Evolutionary conservation across 2,329 filamentous ascomycete genomes (phyloP).

Genomic region (Diaporthe vaccinii): DNA sequence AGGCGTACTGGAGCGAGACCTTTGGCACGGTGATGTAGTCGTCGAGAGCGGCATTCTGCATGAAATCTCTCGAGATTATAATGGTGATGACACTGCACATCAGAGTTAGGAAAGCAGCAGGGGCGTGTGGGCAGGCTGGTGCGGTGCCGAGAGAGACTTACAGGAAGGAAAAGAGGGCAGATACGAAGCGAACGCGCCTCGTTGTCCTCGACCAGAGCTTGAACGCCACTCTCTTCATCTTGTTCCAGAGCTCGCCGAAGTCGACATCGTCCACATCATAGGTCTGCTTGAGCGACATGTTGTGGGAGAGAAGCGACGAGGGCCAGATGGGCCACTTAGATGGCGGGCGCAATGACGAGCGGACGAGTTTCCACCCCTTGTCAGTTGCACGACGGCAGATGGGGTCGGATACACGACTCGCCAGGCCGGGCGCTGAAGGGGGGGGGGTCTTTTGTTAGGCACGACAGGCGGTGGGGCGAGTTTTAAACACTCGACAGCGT

Average conservation of each 20-base stretch:
- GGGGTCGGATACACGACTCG: slow-evolving; percentile 16
- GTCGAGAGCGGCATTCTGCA: slow-evolving; percentile 34
- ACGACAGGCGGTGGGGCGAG: slow-evolving; percentile 5
- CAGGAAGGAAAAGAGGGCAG: slow-evolving; percentile 34
- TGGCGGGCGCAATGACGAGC: slow-evolving; percentile 1
- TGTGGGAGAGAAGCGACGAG: not conserved
- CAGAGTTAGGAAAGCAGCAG: slow-evolving; percentile 22
- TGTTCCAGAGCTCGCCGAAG: slow-evolving; percentile 37
- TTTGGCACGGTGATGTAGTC: slow-evolving; percentile 39
- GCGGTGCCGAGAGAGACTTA: slow-evolving; percentile 17
- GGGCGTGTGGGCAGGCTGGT: not conserved
- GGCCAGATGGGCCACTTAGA: slow-evolving; percentile 18
- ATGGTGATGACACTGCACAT: slow-evolving; percentile 31
- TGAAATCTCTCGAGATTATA: slow-evolving; percentile 34
- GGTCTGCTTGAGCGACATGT: slow-evolving; percentile 29
- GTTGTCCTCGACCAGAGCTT: slow-evolving; percentile 39
- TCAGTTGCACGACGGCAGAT: not conserved
- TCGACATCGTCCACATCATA: slow-evolving; percentile 37
- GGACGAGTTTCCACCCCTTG: slow-evolving; percentile 1
- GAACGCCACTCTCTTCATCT: slow-evolving; percentile 33
- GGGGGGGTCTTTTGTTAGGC: not conserved
- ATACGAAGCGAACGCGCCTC: slow-evolving; percentile 37
- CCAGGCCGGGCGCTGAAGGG: not conserved
- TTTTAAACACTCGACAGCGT: not conserved
- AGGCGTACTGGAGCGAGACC: slow-evolving; percentile 40